Evolutionary conservation across 108 stramenopile genomes (phyloP).

Genomic region (Fistulifera solaris): DNA sequence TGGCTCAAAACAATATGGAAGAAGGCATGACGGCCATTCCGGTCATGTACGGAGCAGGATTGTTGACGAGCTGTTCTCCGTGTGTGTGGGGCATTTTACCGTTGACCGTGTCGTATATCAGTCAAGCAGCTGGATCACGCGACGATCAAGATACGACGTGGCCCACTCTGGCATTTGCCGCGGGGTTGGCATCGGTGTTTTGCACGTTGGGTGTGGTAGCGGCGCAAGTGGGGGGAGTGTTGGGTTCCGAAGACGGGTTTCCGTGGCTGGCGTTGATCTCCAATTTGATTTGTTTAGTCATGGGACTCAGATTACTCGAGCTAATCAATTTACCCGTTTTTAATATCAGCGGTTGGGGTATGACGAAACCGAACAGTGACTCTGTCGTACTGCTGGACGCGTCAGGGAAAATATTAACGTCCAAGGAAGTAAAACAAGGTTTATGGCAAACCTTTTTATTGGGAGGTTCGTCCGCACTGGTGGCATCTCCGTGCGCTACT

Average conservation of each 20-base stretch:
- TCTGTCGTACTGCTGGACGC: slow-evolving; percentile 20
- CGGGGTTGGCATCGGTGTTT: slow-evolving; percentile 67
- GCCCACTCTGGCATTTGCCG: slow-evolving; percentile 53
- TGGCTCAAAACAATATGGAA: slow-evolving; percentile 35
- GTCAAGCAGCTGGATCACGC: slow-evolving; percentile 51
- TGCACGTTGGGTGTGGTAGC: slow-evolving; percentile 63
- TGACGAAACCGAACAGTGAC: not conserved
- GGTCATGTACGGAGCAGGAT: slow-evolving; percentile 68
- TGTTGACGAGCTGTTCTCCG: slow-evolving; percentile 59
- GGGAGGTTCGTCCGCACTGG: slow-evolving; percentile 73
- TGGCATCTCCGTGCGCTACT: slow-evolving; percentile 76
- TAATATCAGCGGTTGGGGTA: not conserved
- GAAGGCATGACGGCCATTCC: slow-evolving; percentile 30
- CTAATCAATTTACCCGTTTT: slow-evolving; percentile 43
- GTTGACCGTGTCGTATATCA: slow-evolving; percentile 62
- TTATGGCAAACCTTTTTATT: slow-evolving; percentile 66
- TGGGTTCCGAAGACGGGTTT: slow-evolving; percentile 24
- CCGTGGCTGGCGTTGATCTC: slow-evolving; percentile 32
- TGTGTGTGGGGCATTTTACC: slow-evolving; percentile 76
- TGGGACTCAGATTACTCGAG: slow-evolving; percentile 73
- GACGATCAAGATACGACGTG: slow-evolving; percentile 45
- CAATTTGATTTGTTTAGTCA: slow-evolving; percentile 51
- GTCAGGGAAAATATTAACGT: slow-evolving; percentile 17
- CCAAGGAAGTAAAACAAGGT: slow-evolving; percentile 20
- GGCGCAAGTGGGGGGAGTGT: slow-evolving; percentile 57